These are phyloP conservation scores for Pestalotiopsis fici DNA, from an alignment of 2,329 filamentous ascomycete genomes.

Conservation along the genomic window DNA sequence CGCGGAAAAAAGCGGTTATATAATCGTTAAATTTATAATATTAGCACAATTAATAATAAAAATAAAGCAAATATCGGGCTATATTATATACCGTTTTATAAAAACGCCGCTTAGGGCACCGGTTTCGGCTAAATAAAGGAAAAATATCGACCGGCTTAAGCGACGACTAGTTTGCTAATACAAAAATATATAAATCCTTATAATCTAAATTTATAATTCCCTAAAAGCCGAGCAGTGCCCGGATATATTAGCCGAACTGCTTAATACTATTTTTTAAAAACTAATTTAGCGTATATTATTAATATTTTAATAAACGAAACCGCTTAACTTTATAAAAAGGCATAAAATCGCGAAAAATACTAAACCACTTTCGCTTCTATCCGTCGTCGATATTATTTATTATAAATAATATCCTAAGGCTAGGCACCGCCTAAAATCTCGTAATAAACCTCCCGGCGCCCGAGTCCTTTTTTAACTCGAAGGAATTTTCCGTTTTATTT, in stretches of 20 bases:
- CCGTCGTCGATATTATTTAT: not conserved
- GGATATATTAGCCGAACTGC: not conserved
- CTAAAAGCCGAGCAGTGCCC: not conserved
- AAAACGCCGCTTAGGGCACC: not conserved
- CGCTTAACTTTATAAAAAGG: not conserved
- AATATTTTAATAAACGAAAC: not conserved
- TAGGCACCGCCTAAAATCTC: not conserved
- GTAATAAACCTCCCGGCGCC: too few relatives aligned
- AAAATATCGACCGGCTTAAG: not conserved
- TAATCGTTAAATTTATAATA: not conserved
- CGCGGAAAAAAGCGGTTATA: not conserved
- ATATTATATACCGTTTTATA: not conserved
- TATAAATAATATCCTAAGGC: not conserved
- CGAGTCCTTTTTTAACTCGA: not conserved
- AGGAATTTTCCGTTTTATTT: not conserved
- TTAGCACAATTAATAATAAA: not conserved
- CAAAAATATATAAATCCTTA: not conserved
- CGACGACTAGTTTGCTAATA: not conserved
- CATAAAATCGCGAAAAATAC: not conserved
- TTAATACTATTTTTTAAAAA: not conserved
- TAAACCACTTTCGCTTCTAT: not conserved
- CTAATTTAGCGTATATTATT: not conserved
- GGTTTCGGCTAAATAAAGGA: not conserved
- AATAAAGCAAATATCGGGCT: not conserved
- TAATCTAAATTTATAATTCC: not conserved